Evolutionary conservation across 257 asterid genomes (phyloP), one percentile per base, ranked within the genome.

Genomic region (Osmanthus fragrans): DNA sequence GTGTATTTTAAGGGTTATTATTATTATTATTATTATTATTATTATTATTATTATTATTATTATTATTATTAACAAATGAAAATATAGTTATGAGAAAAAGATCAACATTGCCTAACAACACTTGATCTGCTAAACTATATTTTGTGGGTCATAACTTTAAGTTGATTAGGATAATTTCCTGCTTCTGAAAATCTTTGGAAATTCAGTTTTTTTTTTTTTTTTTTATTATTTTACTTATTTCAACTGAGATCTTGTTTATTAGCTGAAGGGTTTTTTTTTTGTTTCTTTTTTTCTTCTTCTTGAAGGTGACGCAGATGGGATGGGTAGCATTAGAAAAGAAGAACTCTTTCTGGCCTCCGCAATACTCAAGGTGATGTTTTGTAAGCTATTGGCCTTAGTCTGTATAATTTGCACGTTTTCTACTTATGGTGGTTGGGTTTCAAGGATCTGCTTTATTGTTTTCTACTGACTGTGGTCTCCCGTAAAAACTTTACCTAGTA

Each of bases 271-370:
- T 70, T 47, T 78, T 39, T 64, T 71, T 75, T 79, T 74, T 36
- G 71, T 72, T 70, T 80, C 2, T 33, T 5, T 1, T 36, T 36
- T 36, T 6, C 40, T 2, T 2, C 2, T 36, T 36, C 10, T 70
- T 73, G 77, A 73, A 95, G 99, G 99, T 65, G 84, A 92, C 70
- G 94, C 97, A 30, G 97, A 90, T 76, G 97, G 95, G 71, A 78
- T 83, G 88, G 99, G 99, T 67, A 80, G 68, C 81, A 75, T 83
- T 65, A 89, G 99, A 84, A 89, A 89, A 85, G 89, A 92, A 87
- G 98, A 96, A 89, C 87, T 96, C 54, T 84, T 86, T 76, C 83
- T 81, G 73, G 98, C 99, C 77, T 87, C 96, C 64, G 87, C 90
- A 2, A 79, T 89, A 78, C 89, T 96, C 72, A 93, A 90, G 97